A percentile compares a stretch with the other conserved stretches of the same genome.
These are phyloP conservation scores for Phoenix roebelenii DNA, from an alignment of 176 grass and related monocot genomes.

Conservation along the genomic window DNA sequence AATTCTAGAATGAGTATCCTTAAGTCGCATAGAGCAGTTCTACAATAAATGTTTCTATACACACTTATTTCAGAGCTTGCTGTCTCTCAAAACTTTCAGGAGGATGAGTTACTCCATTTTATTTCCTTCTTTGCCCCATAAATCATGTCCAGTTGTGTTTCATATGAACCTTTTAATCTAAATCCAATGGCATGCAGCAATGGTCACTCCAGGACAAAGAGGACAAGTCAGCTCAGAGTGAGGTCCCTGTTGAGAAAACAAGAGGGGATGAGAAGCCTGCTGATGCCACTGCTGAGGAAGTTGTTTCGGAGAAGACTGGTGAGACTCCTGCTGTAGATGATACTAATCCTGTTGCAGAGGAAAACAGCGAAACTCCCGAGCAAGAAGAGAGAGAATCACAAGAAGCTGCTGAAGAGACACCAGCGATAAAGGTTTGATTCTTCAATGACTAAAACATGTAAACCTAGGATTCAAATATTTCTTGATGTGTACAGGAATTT, in stretches of 20 bases:
- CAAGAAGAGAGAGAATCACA: constrained; percentile 4
- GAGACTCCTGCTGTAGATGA: constrained; percentile 21
- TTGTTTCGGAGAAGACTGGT: constrained; percentile 7
- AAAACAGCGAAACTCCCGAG: constrained; percentile 25
- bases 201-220: constrained; percentile 51
- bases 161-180: constrained; percentile 8
- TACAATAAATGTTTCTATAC: too few species aligned
- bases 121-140: background rate
- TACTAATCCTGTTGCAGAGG: constrained; percentile 25
- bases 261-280: constrained; percentile 29
- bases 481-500: too few species aligned
- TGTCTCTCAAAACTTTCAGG: too few species aligned
- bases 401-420: constrained; percentile 35
- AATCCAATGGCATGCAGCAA: constrained; percentile 31
- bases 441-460: background rate
- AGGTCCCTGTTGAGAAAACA: constrained; percentile 22
- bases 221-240: constrained; percentile 14
- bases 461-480: too few species aligned
- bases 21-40: too few species aligned
- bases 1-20: too few species aligned
- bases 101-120: background rate
- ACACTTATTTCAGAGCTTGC: too few species aligned
- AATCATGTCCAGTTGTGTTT: background rate
- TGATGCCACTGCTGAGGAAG: constrained; percentile 13
- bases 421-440: constrained; percentile 55